Evolutionary conservation across 805 yeast genomes (phyloP).

Genomic region (Jamesozyma spencerorum): DNA sequence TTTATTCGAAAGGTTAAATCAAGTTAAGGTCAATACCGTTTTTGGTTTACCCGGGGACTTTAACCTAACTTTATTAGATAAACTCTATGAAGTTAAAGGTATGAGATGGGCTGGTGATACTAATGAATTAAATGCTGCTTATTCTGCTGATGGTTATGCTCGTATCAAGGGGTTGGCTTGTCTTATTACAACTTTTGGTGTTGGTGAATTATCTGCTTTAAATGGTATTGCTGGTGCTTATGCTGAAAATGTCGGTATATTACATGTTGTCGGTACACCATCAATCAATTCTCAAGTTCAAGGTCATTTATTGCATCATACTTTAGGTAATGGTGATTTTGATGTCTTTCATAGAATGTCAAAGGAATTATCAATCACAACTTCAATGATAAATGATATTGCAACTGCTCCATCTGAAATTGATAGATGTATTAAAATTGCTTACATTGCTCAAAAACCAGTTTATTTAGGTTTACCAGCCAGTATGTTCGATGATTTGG

Average conservation of each 20-base stretch:
- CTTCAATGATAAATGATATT: constrained; percentile 48
- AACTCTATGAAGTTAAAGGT: constrained; percentile 61
- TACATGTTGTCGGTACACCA: constrained; percentile 81
- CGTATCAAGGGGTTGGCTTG: constrained; percentile 68
- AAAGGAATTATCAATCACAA: constrained; percentile 47
- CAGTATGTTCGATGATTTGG: no score
- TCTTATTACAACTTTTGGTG: constrained; percentile 77
- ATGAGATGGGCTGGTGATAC: constrained; percentile 85
- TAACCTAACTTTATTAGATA: constrained; percentile 60
- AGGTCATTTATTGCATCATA: constrained; percentile 57
- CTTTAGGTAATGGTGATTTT: constrained; percentile 67
- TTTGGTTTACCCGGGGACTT: constrained; percentile 80
- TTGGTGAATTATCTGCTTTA: constrained; percentile 74
- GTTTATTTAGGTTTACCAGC: no score
- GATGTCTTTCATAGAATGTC: constrained; percentile 65
- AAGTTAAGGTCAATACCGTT: constrained; percentile 57
- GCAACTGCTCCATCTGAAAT: constrained; percentile 52
- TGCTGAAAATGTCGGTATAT: constrained; percentile 78
- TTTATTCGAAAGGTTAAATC: constrained; percentile 66
- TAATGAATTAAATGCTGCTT: constrained; percentile 77
- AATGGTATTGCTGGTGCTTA: constrained; percentile 81
- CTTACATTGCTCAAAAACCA: no score
- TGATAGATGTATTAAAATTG: constrained; percentile 57
- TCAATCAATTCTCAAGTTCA: constrained; percentile 61
- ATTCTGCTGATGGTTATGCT: constrained; percentile 79